phyloP scores from a whole-genome alignment of 179 eudicot species.

The Patellifolia procumbens region DNA sequence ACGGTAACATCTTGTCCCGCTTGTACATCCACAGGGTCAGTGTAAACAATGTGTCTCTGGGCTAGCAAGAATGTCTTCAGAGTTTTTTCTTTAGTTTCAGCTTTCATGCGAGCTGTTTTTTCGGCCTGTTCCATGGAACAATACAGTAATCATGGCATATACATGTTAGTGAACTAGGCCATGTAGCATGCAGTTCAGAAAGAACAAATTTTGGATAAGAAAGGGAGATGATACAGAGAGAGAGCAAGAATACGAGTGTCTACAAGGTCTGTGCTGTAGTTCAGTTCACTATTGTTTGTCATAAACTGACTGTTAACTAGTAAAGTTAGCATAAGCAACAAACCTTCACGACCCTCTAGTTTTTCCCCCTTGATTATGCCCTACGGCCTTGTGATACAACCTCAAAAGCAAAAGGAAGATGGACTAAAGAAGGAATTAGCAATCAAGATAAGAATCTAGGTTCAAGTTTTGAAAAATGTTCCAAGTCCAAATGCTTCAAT shows the following conservation, averaged over 20 bases:
- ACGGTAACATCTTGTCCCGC: constrained; percentile 82
- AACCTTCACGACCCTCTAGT: not conserved
- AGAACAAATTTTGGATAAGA: not conserved
- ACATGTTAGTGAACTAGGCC: constrained; percentile 9
- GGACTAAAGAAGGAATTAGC: not conserved
- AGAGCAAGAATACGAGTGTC: not conserved
- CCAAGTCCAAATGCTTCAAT: not conserved
- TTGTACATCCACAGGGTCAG: constrained; percentile 85
- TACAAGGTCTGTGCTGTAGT: not conserved
- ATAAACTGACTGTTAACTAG: not conserved
- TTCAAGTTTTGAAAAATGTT: not conserved
- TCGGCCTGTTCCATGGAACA: constrained; percentile 56
- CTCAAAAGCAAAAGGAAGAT: not conserved
- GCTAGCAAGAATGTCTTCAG: constrained; percentile 82
- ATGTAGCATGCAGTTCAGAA: not conserved
- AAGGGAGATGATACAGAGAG: not conserved
- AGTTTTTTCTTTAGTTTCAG: constrained; percentile 75
- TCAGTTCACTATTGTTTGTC: not conserved
- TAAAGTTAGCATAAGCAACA: not conserved
- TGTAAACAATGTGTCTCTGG: constrained; percentile 88
- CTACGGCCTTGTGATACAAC: too few species aligned
- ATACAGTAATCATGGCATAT: constrained; percentile 7
- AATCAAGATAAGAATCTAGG: not conserved
- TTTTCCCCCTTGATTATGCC: not conserved
- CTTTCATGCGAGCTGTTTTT: constrained; percentile 74